Evolutionary conservation across 306 rosid species (phyloP), one percentile per base, ranked within the genome.

Genomic region (Urtica urens): DNA sequence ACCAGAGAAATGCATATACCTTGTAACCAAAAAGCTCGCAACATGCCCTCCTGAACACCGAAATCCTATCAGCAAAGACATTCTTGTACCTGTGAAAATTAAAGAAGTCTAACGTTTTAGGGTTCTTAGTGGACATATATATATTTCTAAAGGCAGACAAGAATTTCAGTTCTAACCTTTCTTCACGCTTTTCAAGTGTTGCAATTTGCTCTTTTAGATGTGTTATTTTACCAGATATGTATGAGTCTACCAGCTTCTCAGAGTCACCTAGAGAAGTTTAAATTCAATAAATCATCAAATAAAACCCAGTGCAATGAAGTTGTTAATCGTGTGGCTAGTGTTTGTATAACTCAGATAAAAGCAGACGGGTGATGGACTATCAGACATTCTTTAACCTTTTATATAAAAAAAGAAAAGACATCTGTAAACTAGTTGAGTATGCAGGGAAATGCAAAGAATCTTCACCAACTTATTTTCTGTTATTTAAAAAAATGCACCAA

Each of bases 21-120:
- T 88, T 88, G 77, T 83, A 88, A 64, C 96, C 96, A 74, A 88
- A 88, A 50, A 88, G 87, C 73, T 90, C 94, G n/a, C 97, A 81
- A 60, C 97, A 90, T 39, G 94, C 97, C 66, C 94, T 81, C 58
- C 95, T 76, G 75, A 90, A 84, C 55, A 90, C 93, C 31, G 92
- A 81, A 77, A 90, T 90, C 71, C 95, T 71, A 72, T 90, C 93
- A 7, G 94, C 95, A 74, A 90, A 84, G 54, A 90, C 97, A 19
- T 88, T 90, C 80, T 79, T 90, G 83, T 90, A 84, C 67, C 95
- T 90, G 92, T 67, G 41, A 27, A 60, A 58, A n/a, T n/a, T 8
- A 8, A 38, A 21, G 75, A 23, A 42, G 65, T 67, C 70, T 64
- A 70, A 57, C 6, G 58, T 45, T 55, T 42, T 33, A 29, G 27